Conservation (phyloP, 345 rosid species). For the Draba incana region DNA sequence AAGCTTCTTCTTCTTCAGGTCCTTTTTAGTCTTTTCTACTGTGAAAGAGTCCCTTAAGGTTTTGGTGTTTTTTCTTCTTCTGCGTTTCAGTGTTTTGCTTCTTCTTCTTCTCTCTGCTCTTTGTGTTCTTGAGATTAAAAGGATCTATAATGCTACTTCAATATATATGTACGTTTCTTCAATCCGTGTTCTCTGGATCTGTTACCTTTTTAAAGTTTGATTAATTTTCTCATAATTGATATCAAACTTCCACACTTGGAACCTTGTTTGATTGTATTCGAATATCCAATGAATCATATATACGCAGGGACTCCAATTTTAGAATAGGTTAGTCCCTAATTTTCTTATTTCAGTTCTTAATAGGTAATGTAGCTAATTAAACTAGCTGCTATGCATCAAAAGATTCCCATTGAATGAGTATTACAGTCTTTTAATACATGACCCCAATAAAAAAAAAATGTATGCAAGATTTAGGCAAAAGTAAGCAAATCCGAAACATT, state of each 20-base stretch:
- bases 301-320: not conserved
- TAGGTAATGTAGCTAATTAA: not conserved
- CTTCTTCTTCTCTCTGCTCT: not conserved
- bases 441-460: no score
- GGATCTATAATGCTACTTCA: not conserved
- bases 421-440: no score
- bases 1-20: not conserved
- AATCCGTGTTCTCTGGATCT: not conserved
- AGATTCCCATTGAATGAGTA: not conserved
- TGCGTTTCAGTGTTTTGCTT: not conserved
- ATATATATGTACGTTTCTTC: constrained; percentile 12
- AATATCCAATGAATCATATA: no score
- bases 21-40: not conserved
- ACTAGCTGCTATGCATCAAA: constrained; percentile 6
- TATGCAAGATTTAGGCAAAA: no score
- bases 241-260: not conserved
- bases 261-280: not conserved
- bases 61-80: not conserved
- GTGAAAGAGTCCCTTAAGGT: not conserved
- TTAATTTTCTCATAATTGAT: not conserved
- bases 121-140: not conserved
- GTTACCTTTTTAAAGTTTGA: not conserved
- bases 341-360: not conserved
- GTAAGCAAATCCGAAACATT: no score
- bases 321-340: not conserved